Evolutionary conservation across 331 rosid species (phyloP).

Genomic region (Acacia concinna): DNA sequence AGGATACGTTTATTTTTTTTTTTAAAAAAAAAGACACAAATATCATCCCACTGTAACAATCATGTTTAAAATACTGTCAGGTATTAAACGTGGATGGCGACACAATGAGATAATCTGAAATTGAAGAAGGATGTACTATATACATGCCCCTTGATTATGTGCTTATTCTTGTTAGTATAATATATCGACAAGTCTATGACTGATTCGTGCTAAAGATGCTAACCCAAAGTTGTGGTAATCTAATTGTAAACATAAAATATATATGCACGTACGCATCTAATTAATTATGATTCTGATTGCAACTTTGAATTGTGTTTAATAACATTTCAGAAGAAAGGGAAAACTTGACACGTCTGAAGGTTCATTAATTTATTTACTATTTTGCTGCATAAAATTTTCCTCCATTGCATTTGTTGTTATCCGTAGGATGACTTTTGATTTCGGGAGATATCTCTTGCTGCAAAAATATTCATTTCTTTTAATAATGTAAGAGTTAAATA

Average conservation of each 20-base stretch:
- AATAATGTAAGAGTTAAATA: no score
- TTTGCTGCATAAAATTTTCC: not conserved
- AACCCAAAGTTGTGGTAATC: slow-evolving; percentile 26
- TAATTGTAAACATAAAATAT: slow-evolving; percentile 22
- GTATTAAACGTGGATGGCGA: not conserved
- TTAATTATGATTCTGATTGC: not conserved
- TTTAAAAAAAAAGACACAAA: no score
- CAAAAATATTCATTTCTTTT: no score
- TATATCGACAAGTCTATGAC: not conserved
- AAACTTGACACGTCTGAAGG: not conserved
- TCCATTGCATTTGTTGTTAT: not conserved
- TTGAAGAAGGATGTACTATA: not conserved
- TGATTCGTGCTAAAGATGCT: slow-evolving; percentile 34
- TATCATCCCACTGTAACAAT: no score
- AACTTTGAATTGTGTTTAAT: not conserved
- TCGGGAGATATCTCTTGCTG: not conserved
- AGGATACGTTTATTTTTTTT: no score
- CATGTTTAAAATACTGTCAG: no score
- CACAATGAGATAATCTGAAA: not conserved
- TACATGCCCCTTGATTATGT: not conserved
- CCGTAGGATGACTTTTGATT: not conserved
- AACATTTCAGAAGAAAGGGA: not conserved
- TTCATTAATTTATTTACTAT: not conserved
- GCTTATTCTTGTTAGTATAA: not conserved
- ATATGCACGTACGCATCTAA: slow-evolving; percentile 29